Conservation (phyloP, 2,329 filamentous ascomycete genomes). For the Penicillium glabrum region DNA sequence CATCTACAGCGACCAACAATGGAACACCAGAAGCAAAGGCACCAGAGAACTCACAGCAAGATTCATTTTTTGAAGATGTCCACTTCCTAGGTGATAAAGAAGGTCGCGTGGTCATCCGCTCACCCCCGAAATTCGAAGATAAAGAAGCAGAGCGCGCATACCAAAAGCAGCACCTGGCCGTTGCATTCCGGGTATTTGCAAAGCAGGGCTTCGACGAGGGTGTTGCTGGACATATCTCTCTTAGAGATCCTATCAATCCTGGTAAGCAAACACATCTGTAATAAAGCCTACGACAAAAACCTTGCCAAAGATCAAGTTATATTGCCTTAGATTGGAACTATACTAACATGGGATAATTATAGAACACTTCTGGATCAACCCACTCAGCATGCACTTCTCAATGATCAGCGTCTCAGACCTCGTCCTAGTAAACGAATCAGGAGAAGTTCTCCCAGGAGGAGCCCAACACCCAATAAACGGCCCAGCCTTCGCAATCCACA, state of each 20-base stretch:
- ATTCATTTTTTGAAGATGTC: background rate
- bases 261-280: background rate
- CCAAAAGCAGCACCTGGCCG: constrained; percentile 60
- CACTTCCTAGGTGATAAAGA: background rate
- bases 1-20: background rate
- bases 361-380: constrained; percentile 56
- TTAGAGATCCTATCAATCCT: constrained; percentile 57
- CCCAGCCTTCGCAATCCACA: constrained; percentile 50
- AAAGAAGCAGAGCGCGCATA: constrained; percentile 56
- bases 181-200: constrained; percentile 67
- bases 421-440: constrained; percentile 46
- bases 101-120: background rate
- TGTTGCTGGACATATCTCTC: constrained; percentile 67
- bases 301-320: too few species aligned
- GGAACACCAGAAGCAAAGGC: background rate
- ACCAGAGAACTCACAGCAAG: background rate
- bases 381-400: constrained; percentile 64
- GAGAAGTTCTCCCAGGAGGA: constrained; percentile 43
- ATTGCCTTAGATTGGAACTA: too few species aligned
- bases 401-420: constrained; percentile 47
- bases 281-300: too few species aligned
- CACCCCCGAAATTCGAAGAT: background rate
- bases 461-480: constrained; percentile 41
- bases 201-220: constrained; percentile 67
- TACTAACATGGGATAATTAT: background rate